These are phyloP conservation scores for Agastache rugosa DNA, from an alignment of 257 asterid species.

Conservation along the genomic window DNA sequence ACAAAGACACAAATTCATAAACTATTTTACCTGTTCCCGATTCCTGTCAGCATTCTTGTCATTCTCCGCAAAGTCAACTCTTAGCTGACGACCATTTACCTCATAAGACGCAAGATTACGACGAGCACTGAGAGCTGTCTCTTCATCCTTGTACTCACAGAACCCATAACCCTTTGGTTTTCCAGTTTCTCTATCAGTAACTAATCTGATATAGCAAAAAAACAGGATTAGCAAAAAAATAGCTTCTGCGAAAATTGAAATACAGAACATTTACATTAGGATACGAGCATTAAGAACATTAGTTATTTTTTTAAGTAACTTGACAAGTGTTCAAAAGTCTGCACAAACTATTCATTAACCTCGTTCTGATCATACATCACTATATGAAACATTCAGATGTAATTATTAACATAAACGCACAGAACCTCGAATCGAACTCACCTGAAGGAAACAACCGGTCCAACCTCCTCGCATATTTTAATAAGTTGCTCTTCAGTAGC, in stretches of 20 bases:
- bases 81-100: conserved; percentile 91
- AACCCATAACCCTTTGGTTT: conserved; percentile 97
- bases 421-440: conserved; percentile 35
- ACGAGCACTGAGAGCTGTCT: conserved; percentile 95
- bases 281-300: not conserved
- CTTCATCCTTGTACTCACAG: conserved; percentile 97
- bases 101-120: conserved; percentile 92
- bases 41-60: conserved; percentile 80
- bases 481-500: conserved; percentile 94
- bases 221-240: not conserved
- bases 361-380: not conserved
- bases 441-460: conserved; percentile 98
- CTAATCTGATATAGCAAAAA: conserved; percentile 58
- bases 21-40: conserved; percentile 72
- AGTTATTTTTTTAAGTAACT: not conserved
- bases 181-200: conserved; percentile 94
- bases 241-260: conserved; percentile 10
- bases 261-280: not conserved
- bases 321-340: not conserved
- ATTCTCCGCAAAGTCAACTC: conserved; percentile 96
- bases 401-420: not conserved
- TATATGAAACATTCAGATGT: not conserved
- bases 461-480: conserved; percentile 96
- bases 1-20: conserved; percentile 19
- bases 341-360: not conserved